Evolutionary conservation across 2,329 filamentous ascomycete species (phyloP), one percentile per base, ranked within the genome.

Genomic region (Fusarium anguioides): DNA sequence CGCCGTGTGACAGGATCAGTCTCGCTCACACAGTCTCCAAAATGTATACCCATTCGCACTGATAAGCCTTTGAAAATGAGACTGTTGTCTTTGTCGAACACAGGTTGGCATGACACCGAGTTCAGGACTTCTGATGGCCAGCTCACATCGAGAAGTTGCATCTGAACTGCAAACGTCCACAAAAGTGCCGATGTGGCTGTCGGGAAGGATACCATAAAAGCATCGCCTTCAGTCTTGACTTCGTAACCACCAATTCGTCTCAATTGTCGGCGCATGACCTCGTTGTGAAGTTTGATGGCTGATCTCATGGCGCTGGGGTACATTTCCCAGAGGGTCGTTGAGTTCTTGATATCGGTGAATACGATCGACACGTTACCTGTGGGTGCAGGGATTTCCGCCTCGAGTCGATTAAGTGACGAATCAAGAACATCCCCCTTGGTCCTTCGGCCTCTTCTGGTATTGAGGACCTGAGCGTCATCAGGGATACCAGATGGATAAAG

Each of bases 341-440:
- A 98, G 81, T 95, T 97, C 83, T 98, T 98, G 85, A 99, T 99
- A 81, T 99, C 96, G 1, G 96, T 99, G 77, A 99, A 99, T 47
- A 97, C 94, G 74, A 99, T 93, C 39, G 93, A 92, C 46, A 98
- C 89, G 73, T 97, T 93, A 44, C 95, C 95, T 3, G 90, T 93
- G 1, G 96, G 96, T 14, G 96, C 93, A 63, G 95, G 92, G 47
- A 98, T 94, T 79, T 97, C 95, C 51, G 91, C 90, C 68, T 96
- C 93, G 27, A 98, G 88, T 45, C 95, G 88, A 59, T 92, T 91
- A 53, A 99, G 86, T 53, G 91, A 93, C 23, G 94, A 97, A 76
- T 98, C 94, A 54, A 92, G 88, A n/a, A 90, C 86, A 56, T 88
- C 87, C 27, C 80, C 84, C 79, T 88, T 89, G 64, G 81, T 75